These are phyloP conservation scores for Leucocoprinus birnbaumii DNA, from an alignment of 768 basidiomycete species.

Conservation along the genomic window DNA sequence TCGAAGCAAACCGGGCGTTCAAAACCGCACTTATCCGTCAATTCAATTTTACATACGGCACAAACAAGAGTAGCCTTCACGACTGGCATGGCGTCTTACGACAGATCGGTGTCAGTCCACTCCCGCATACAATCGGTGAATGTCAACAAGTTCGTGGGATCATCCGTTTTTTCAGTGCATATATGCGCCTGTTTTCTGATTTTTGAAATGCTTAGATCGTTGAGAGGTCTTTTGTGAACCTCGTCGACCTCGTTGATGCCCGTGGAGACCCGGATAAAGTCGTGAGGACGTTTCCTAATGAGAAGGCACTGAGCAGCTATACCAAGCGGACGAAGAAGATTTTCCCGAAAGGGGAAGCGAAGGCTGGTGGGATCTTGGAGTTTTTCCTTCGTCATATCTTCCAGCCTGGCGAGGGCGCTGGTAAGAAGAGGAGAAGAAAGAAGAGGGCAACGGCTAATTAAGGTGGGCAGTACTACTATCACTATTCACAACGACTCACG, in stretches of 20 bases:
- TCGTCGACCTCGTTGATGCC: conserved; percentile 12
- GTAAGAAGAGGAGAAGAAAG: background rate
- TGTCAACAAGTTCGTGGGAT: conserved; percentile 10
- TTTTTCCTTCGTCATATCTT: conserved; percentile 11
- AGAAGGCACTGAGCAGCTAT: conserved; percentile 11
- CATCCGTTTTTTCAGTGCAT: too few relatives aligned
- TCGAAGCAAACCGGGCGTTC: background rate
- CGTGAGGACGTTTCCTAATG: background rate
- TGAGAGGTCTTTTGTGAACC: conserved; percentile 7
- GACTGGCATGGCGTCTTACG: conserved; percentile 13
- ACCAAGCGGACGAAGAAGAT: background rate
- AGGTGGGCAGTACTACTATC: too few relatives aligned
- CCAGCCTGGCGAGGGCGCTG: background rate
- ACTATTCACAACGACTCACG: too few relatives aligned
- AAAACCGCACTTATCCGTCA: conserved; percentile 8
- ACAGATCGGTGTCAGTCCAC: conserved; percentile 5
- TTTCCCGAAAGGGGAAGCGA: background rate
- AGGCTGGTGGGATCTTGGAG: conserved; percentile 7
- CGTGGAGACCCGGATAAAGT: background rate
- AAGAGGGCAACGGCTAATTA: background rate
- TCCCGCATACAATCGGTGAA: background rate
- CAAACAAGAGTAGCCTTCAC: conserved; percentile 9
- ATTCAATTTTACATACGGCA: conserved; percentile 14
- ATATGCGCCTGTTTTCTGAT: too few relatives aligned
- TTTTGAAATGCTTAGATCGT: too few relatives aligned